Conservation (phyloP, 2,329 filamentous ascomycete species). For the Colletotrichum chrysophilum region DNA sequence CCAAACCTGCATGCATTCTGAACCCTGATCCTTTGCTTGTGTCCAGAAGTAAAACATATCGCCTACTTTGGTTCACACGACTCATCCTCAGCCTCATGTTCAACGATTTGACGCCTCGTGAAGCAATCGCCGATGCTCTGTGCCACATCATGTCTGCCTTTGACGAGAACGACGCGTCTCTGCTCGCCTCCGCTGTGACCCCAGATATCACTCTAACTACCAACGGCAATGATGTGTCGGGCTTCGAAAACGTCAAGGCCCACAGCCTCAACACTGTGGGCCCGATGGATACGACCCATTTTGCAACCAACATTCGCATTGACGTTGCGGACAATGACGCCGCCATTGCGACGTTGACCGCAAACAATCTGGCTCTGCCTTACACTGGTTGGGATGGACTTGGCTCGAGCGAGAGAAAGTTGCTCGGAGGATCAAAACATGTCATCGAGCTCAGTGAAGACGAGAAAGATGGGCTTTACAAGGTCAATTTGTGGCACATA, state of each 20-base stretch:
- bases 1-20: background rate
- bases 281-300: background rate
- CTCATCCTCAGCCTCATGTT: background rate
- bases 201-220: background rate
- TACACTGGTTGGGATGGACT: background rate
- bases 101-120: background rate
- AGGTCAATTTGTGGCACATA: background rate
- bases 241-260: background rate
- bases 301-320: background rate
- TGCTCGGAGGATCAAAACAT: background rate
- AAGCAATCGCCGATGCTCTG: background rate
- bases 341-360: background rate
- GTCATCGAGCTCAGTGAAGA: background rate
- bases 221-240: background rate
- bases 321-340: background rate
- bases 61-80: background rate
- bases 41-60: background rate
- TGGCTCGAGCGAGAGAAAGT: background rate
- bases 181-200: background rate
- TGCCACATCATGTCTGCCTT: background rate
- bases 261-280: background rate
- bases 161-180: background rate
- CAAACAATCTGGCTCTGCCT: background rate
- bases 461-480: background rate
- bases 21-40: rapidly evolving